Evolutionary conservation across 2,329 filamentous ascomycete species (phyloP).

Genomic region (Mycosphaerella sp.): DNA sequence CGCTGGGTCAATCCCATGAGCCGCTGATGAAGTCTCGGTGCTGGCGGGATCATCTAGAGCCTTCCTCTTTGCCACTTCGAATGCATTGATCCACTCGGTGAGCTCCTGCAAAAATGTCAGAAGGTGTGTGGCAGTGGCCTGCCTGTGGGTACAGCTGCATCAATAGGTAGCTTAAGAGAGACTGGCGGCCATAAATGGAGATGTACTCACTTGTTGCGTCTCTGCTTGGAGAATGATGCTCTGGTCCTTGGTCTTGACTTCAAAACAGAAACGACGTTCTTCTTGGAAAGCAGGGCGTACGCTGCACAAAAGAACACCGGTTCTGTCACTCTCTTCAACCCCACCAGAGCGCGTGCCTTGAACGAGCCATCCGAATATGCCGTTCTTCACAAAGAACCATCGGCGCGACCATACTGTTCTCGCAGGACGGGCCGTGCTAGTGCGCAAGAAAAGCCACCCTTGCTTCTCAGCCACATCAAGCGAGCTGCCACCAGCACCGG

Average conservation of each 20-base stretch:
- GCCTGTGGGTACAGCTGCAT: too few species aligned
- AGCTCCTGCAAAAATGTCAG: slow-evolving; percentile 52
- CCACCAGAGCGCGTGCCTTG: slow-evolving; percentile 72
- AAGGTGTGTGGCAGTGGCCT: too few species aligned
- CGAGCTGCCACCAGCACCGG: slow-evolving; percentile 48
- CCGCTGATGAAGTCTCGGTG: slow-evolving; percentile 41
- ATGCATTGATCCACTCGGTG: slow-evolving; percentile 90
- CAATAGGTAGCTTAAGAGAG: too few species aligned
- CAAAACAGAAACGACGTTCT: slow-evolving; percentile 93
- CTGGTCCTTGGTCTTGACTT: slow-evolving; percentile 95
- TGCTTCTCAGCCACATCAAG: slow-evolving; percentile 66
- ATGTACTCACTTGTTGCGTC: slow-evolving; percentile 61
- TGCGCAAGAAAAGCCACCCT: slow-evolving; percentile 84
- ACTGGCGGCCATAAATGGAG: too few species aligned
- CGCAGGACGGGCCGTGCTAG: slow-evolving; percentile 77
- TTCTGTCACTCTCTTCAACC: slow-evolving; percentile 92
- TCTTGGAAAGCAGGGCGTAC: slow-evolving; percentile 86
- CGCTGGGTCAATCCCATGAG: slow-evolving; percentile 57
- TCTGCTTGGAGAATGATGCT: slow-evolving; percentile 87
- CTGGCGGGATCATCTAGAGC: slow-evolving; percentile 69
- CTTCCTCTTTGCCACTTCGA: slow-evolving; percentile 88
- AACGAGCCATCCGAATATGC: slow-evolving; percentile 91
- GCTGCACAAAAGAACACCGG: slow-evolving; percentile 88
- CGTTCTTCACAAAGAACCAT: slow-evolving; percentile 94
- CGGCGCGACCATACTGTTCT: slow-evolving; percentile 82